Base-by-base conservation (phyloP, 371 early-diverging fungal species). In the Mortierella sp. region DNA sequence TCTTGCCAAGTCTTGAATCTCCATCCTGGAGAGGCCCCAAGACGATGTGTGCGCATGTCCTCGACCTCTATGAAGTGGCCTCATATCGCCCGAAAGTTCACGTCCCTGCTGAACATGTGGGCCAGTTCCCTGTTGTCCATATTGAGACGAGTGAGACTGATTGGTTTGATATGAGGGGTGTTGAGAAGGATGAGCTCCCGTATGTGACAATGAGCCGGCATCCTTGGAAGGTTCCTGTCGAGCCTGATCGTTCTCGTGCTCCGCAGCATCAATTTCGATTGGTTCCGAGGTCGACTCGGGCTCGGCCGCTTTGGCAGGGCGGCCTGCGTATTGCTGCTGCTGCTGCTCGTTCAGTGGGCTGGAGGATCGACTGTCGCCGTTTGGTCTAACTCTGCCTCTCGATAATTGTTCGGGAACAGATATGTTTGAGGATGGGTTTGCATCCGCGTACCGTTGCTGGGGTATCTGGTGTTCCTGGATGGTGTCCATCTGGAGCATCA, bases 21-120 rank as follows among this genome's bases (percentile, higher is more conserved):
- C 75, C 69, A 68, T 73, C 19, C 64, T 53, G 0, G 68, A 67
- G n/a, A 73, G 28, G 0, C 75, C 69, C 46, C 67, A 44, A 6
- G 75, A 73, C 4, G 64, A 31, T 6, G 63, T 68, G 34, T 73
- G 75, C 3, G 58, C 59, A 26, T 73, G 75, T 26, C 75, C 75
- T 14, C 75, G 75, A n/a, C 47, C 27, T 19, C 62, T 56, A 30
- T 73, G 59, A 5, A 64, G 43, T 6, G 64, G 58, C 21, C 51
- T 63, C 47, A 58, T 56, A 12, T 67, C 68, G 19, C 43, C 21
- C 9, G 49, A 47, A 12, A 31, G 55, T n/a, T 55, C 50, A 30
- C 51, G 56, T 14, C 43, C 43, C 21, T 44, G 30, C 30, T 37
- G 34, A 14, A 14, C 46, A 21, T 60, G 60, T 19, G 28, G 24